Evolutionary conservation across 768 basidiomycete genomes (phyloP).

Genomic region (Suillus ampliporus): DNA sequence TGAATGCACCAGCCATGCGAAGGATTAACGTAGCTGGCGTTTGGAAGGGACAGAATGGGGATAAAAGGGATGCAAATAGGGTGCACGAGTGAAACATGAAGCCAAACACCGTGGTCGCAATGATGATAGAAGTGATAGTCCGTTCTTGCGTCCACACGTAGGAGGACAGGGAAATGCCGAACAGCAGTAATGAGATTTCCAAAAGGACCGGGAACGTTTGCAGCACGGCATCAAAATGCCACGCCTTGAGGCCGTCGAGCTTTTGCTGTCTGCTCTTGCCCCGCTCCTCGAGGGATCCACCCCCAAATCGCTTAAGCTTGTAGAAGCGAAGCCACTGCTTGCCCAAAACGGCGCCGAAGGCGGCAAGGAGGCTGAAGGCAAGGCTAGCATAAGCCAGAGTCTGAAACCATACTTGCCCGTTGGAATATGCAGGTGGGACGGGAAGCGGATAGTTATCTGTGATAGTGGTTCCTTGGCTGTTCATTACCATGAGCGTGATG

Average conservation of each 20-base stretch:
- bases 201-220: conserved; percentile 19
- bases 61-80: conserved; percentile 15
- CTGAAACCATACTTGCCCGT: conserved; percentile 16
- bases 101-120: conserved; percentile 14
- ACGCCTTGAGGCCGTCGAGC: conserved; percentile 17
- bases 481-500: conserved; percentile 11
- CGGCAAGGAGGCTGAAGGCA: conserved; percentile 19
- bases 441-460: not conserved
- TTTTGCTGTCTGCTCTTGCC: conserved; percentile 16
- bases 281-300: conserved; percentile 15
- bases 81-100: conserved; percentile 18
- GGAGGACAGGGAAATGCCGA: conserved; percentile 17
- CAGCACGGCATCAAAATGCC: conserved; percentile 22
- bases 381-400: conserved; percentile 20
- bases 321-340: conserved; percentile 21
- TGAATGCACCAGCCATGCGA: conserved; percentile 13
- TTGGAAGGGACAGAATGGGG: conserved; percentile 20
- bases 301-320: conserved; percentile 3
- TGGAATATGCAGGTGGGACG: not conserved
- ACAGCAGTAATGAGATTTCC: conserved; percentile 21
- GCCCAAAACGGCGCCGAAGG: conserved; percentile 21
- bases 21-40: conserved; percentile 11
- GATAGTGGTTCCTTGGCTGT: conserved; percentile 10
- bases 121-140: conserved; percentile 14
- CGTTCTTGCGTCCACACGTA: conserved; percentile 15